Evolutionary conservation across 202 grass and related monocot genomes (phyloP).

Genomic region (Brachypodium distachyon): DNA sequence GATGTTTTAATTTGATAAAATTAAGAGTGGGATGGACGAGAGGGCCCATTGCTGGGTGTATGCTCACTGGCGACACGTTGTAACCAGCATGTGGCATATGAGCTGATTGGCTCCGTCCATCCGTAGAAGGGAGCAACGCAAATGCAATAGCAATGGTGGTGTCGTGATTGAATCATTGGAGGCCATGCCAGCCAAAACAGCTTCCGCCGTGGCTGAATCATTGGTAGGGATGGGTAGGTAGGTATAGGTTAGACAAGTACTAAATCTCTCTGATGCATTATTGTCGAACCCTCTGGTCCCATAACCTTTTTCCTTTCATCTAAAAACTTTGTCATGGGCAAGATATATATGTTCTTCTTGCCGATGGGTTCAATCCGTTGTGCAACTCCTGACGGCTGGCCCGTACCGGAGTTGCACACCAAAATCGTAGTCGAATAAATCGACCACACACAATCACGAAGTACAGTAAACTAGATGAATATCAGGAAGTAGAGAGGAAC

Average conservation of each 20-base stretch:
- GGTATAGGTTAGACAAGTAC: constrained; percentile 3
- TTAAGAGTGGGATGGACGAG: background rate
- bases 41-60: background rate
- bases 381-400: too few species aligned
- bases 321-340: background rate
- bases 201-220: background rate
- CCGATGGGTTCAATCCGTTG: too few species aligned
- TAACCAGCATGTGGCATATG: background rate
- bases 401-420: too few species aligned
- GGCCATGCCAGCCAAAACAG: background rate
- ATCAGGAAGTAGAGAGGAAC: too few species aligned
- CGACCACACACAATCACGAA: too few species aligned
- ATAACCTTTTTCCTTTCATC: background rate
- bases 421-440: too few species aligned
- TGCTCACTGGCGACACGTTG: background rate
- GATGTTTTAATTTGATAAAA: too few species aligned
- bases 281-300: background rate
- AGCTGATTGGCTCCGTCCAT: background rate
- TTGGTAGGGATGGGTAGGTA: too few species aligned
- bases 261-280: background rate
- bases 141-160: background rate
- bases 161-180: background rate
- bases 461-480: too few species aligned
- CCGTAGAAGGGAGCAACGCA: background rate
- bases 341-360: too few species aligned